Evolutionary conservation across 805 yeast genomes (phyloP).

Genomic region (Starmera pachycereana): DNA sequence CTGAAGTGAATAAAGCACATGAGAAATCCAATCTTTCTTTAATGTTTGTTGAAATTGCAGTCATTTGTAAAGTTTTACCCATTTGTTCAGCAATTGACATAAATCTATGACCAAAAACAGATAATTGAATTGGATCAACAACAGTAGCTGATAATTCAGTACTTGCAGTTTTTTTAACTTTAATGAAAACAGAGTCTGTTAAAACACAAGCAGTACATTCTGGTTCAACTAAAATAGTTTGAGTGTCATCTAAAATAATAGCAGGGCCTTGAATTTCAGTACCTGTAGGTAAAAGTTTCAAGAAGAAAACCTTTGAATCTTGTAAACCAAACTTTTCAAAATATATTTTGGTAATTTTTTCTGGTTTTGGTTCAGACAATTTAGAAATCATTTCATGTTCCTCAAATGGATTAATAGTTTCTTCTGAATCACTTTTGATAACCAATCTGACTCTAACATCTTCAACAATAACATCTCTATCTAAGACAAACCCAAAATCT

Average conservation of each 20-base stretch:
- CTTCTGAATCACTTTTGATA: background rate
- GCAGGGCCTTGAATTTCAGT: slow-evolving; percentile 28
- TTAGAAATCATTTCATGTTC: slow-evolving; percentile 7
- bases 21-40: slow-evolving; percentile 39
- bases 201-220: slow-evolving; percentile 25
- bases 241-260: slow-evolving; percentile 26
- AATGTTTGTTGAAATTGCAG: slow-evolving; percentile 33
- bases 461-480: slow-evolving; percentile 21
- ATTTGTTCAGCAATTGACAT: slow-evolving; percentile 42
- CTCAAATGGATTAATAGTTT: slow-evolving; percentile 11
- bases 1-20: slow-evolving; percentile 36
- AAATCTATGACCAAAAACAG: slow-evolving; percentile 36
- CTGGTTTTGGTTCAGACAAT: slow-evolving; percentile 8
- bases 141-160: slow-evolving; percentile 29
- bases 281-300: slow-evolving; percentile 22
- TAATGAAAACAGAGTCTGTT: slow-evolving; percentile 24
- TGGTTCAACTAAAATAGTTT: slow-evolving; percentile 29
- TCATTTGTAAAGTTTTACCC: slow-evolving; percentile 36
- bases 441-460: slow-evolving; percentile 23
- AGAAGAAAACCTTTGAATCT: slow-evolving; percentile 21
- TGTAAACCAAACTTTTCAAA: slow-evolving; percentile 21
- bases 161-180: slow-evolving; percentile 23
- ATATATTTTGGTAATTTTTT: slow-evolving; percentile 27
- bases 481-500: slow-evolving; percentile 28
- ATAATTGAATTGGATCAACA: slow-evolving; percentile 34